Base-by-base conservation (phyloP, 2,329 filamentous ascomycete species). In the Trichoderma sp. region DNA sequence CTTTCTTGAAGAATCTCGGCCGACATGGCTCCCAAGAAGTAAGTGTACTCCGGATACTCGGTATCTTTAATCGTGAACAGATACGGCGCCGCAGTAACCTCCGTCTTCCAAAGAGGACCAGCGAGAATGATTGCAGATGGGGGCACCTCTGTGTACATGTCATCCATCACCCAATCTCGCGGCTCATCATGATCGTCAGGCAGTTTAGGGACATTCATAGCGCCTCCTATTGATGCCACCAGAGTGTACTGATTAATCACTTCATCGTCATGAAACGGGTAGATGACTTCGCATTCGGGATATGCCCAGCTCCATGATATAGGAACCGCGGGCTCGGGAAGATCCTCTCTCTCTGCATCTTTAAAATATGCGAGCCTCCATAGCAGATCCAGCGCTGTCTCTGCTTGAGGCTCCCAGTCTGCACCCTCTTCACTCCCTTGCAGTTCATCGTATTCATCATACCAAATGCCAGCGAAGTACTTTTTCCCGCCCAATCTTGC, bases 231-330 rank as follows among this genome's bases (percentile, higher is more conserved):
- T 9, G 32, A 32, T 12, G 11, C 53, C 13, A 66, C 69, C 15
- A 66, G 26, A 7, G 69, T 53, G 3, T 66, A 71, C 2, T 66
- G 62, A 6, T 43, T 65, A 0, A 66, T 3, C n/a, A 39, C 69
- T 7, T 71, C 53, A 50, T 71, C 69, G 28, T 71, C 39, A 11
- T 53, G 17, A 53, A 71, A 71, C 4, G 69, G 69, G 12, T 61
- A 71, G 8, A 59, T 11, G 26, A 71, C 13, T 59, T 62, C 26
- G n/a, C 69, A 71, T 30, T 71, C 62, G 36, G 69, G 69, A 6
- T 23, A 61, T 30, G 69, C 62, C 69, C 69, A 71, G 62, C 62
- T 71, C 69, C 69, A 71, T 26, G 69, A 59, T 20, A 71, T 53
- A 9, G 69, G 69, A 0, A 71, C 69, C 6, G 69, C 69, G 20